Evolutionary conservation across 768 basidiomycete species (phyloP).

Genomic region (Pleurotus citrinopileatus): DNA sequence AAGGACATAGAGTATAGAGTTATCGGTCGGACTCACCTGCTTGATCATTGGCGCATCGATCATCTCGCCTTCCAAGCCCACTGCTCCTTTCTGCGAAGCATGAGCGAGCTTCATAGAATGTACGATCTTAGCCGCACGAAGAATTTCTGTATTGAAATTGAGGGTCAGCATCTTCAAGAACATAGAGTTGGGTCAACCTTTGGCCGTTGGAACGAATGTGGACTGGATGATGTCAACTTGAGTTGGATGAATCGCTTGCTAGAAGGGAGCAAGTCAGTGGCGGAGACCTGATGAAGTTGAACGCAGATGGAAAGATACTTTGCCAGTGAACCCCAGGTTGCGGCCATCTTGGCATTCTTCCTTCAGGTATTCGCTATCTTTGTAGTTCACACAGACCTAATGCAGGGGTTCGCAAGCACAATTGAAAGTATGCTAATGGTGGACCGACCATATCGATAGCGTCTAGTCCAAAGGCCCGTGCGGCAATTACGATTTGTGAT

Average conservation of each 20-base stretch:
- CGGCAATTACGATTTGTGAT: conserved; percentile 75
- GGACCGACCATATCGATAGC: conserved; percentile 84
- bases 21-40: conserved; percentile 43
- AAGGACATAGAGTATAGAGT: not conserved
- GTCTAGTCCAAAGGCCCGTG: conserved; percentile 79
- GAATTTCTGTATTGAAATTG: conserved; percentile 54
- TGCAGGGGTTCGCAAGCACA: not conserved
- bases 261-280: conserved; percentile 8
- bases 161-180: not conserved
- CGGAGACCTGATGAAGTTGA: conserved; percentile 7
- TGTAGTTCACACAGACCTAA: conserved; percentile 88
- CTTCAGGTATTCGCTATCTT: conserved; percentile 58
- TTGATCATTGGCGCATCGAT: conserved; percentile 91
- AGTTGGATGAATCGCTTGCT: conserved; percentile 94
- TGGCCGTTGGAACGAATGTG: conserved; percentile 71
- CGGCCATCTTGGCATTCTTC: conserved; percentile 81
- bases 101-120: conserved; percentile 61
- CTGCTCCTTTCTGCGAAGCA: conserved; percentile 55
- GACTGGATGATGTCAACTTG: conserved; percentile 78
- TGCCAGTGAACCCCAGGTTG: conserved; percentile 87
- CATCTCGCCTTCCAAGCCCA: conserved; percentile 82
- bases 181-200: conserved; percentile 41
- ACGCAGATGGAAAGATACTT: conserved; percentile 24
- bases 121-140: conserved; percentile 72
- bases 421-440: not conserved